A percentile compares a stretch with the other conserved stretches of the same genome.
Conservation (phyloP, 164 flowering plant species). For the Piper longum region DNA sequence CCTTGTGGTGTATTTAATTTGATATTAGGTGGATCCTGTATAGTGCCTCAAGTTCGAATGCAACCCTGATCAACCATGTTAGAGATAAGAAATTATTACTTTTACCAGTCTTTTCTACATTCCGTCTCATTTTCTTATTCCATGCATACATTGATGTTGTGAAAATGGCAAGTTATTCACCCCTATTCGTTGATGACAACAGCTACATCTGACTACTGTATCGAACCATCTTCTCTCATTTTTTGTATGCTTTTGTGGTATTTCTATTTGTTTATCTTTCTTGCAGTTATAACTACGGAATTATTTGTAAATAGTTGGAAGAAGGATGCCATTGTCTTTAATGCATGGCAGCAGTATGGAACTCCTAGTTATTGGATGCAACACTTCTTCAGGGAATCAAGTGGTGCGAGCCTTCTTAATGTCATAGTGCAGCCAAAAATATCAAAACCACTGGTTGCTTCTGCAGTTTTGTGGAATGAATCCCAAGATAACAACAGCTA, state of each 20-base stretch:
- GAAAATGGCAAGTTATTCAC: conserved; percentile 91
- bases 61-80: too few species aligned
- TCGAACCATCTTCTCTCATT: background rate
- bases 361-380: conserved; percentile 95
- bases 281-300: background rate
- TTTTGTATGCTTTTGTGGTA: background rate
- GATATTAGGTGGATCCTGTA: too few species aligned
- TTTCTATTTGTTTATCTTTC: background rate
- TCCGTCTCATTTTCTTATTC: too few species aligned
- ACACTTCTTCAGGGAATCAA: conserved; percentile 55
- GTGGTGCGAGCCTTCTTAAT: conserved; percentile 67
- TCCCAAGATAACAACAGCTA: conserved; percentile 16
- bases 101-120: too few species aligned
- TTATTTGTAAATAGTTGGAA: conserved; percentile 40
- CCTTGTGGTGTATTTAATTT: too few species aligned
- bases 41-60: too few species aligned
- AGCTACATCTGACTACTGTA: conserved; percentile 43
- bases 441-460: conserved; percentile 40
- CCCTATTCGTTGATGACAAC: conserved; percentile 71
- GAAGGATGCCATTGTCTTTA: conserved; percentile 88
- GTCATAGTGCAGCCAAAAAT: conserved; percentile 30
- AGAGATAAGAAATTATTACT: too few species aligned
- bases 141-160: conserved; percentile 58
- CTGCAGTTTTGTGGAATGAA: conserved; percentile 52
- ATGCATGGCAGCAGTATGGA: conserved; percentile 60